A percentile compares a stretch with the other conserved stretches of the same genome.
Evolutionary conservation across 352 stramenopile species (phyloP).

Genomic region (Globisporangium barbulae): DNA sequence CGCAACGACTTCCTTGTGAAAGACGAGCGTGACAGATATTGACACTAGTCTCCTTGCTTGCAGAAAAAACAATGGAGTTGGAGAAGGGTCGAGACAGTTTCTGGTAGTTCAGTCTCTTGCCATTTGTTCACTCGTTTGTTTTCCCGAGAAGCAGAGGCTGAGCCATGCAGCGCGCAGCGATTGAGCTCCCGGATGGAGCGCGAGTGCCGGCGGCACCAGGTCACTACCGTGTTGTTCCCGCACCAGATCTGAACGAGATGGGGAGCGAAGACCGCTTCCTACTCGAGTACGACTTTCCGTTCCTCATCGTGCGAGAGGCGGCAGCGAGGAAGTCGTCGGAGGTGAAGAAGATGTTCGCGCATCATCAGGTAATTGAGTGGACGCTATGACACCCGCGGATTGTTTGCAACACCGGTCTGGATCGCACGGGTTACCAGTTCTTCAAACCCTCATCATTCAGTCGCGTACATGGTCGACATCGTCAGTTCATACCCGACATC

Average conservation of each 20-base stretch:
- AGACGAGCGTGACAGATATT: too few relatives aligned
- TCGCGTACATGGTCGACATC: neutral
- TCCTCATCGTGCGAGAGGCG: neutral
- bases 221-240: neutral
- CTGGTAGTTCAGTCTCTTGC: too few relatives aligned
- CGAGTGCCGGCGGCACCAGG: neutral
- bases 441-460: neutral
- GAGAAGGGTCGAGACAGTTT: neutral
- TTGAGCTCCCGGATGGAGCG: neutral
- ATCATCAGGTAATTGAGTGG: neutral
- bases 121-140: neutral
- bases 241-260: neutral
- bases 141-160: neutral
- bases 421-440: neutral
- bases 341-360: neutral
- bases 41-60: too few relatives aligned
- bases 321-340: neutral
- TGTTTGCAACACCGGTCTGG: neutral
- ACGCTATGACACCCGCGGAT: neutral
- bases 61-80: neutral
- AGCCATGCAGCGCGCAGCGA: neutral
- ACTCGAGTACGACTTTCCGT: constrained; percentile 1
- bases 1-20: too few relatives aligned
- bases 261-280: neutral
- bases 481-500: neutral